A percentile compares a stretch with the other conserved stretches of the same genome.
phyloP scores from a whole-genome alignment of 2,329 filamentous ascomycete genomes.

The Neophaeococcomyces mojaviensis region DNA sequence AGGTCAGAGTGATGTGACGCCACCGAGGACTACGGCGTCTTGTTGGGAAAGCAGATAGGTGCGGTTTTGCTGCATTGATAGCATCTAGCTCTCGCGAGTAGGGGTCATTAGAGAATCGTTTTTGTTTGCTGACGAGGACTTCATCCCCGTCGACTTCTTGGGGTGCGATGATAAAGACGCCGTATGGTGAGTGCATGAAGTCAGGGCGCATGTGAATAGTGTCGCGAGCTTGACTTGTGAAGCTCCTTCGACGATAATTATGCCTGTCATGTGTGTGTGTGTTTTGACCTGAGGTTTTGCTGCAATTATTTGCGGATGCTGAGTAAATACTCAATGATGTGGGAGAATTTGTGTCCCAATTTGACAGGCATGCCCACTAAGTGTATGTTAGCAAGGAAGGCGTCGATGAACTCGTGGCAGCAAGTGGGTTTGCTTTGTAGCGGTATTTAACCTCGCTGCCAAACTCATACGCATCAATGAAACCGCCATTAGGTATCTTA shows the following conservation, averaged over 20 bases:
- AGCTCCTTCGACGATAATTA: neutral
- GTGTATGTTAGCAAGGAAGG: no score
- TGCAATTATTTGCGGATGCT: constrained; percentile 11
- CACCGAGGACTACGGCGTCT: constrained; percentile 9
- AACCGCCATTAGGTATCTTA: constrained; percentile 27
- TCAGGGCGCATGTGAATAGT: neutral
- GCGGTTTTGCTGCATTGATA: constrained; percentile 11
- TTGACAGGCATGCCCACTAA: no score
- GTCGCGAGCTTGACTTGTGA: neutral
- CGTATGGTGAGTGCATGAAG: neutral
- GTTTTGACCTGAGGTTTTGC: constrained; percentile 9
- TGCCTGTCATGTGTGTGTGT: constrained; percentile 16
- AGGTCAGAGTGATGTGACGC: constrained; percentile 9
- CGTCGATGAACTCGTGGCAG: neutral
- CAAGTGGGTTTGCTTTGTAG: constrained; percentile 15
- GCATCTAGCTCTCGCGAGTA: constrained; percentile 11
- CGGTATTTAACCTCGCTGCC: constrained; percentile 24
- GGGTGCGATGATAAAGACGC: constrained; percentile 1
- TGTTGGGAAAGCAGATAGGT: constrained; percentile 10
- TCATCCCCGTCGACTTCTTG: neutral
- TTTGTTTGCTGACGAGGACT: neutral
- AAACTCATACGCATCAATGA: constrained; percentile 2
- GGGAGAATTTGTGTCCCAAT: no score
- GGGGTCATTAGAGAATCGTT: neutral
- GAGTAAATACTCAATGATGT: no score